phyloP scores from a whole-genome alignment of 2,329 filamentous ascomycete genomes.

The Cytospora schulzeri region DNA sequence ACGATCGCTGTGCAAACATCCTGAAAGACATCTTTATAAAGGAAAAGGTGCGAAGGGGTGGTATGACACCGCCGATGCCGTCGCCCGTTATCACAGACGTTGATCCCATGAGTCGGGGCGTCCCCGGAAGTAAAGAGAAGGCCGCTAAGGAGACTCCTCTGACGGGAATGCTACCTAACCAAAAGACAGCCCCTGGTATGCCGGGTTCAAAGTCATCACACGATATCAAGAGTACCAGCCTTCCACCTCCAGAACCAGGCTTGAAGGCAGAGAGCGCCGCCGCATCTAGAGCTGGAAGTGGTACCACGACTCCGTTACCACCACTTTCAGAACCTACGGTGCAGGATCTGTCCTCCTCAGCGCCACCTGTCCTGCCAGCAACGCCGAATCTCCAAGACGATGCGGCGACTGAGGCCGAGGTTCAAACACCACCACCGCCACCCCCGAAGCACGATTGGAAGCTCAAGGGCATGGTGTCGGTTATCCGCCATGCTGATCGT shows the following conservation, averaged over 20 bases:
- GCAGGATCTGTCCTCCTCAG: conserved; percentile 40
- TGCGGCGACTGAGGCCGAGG: conserved; percentile 37
- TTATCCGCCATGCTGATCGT: conserved; percentile 93
- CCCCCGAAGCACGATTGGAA: conserved; percentile 94
- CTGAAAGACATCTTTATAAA: conserved; percentile 84
- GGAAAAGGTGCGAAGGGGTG: conserved; percentile 67
- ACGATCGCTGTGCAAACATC: conserved; percentile 86
- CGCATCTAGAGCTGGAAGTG: conserved; percentile 30
- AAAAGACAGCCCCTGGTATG: conserved; percentile 19
- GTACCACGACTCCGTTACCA: conserved; percentile 31
- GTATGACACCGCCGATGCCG: conserved; percentile 60
- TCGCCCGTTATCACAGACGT: conserved; percentile 46
- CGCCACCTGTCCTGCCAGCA: conserved; percentile 44
- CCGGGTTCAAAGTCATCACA: conserved; percentile 20
- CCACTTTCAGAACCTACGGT: conserved; percentile 30
- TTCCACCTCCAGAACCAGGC: conserved; percentile 18
- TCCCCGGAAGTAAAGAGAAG: conserved; percentile 29
- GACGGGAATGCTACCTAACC: conserved; percentile 26
- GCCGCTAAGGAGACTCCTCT: conserved; percentile 32
- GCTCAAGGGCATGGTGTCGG: conserved; percentile 94
- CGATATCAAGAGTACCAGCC: conserved; percentile 9
- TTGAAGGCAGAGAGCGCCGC: conserved; percentile 36
- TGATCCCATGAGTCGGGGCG: conserved; percentile 40
- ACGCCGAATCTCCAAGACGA: conserved; percentile 41
- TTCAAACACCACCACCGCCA: conserved; percentile 63